phyloP scores from a whole-genome alignment of 208 protist genomes.

The Trypanosoma platydactyli region DNA sequence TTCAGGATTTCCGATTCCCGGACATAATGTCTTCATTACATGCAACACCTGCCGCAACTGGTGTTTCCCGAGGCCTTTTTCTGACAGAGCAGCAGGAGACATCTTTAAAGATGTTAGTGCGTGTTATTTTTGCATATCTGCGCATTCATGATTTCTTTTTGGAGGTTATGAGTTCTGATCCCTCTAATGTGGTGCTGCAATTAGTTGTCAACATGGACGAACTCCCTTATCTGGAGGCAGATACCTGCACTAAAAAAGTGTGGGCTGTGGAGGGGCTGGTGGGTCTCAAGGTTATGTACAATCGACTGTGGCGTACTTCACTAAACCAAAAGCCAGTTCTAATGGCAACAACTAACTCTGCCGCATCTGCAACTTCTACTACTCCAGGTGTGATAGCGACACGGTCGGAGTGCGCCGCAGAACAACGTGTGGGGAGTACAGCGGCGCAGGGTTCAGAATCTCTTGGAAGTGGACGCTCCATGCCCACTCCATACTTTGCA shows the following conservation, averaged over 20 bases:
- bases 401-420: neutral
- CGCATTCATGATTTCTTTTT: constrained; percentile 33
- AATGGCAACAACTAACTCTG: neutral
- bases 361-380: too few species aligned
- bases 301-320: constrained; percentile 21
- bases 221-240: constrained; percentile 21
- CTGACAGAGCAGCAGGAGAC: constrained; percentile 11
- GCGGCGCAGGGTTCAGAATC: constrained; percentile 10
- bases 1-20: constrained; percentile 21
- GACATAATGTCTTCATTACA: neutral
- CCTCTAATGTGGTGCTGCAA: neutral
- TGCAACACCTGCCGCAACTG: neutral
- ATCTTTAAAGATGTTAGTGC: constrained; percentile 22
- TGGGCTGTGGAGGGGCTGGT: constrained; percentile 30
- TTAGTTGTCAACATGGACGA: constrained; percentile 16
- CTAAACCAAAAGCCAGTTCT: neutral
- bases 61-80: neutral
- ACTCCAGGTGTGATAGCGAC: too few species aligned
- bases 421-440: neutral
- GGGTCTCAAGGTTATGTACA: constrained; percentile 20
- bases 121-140: constrained; percentile 35
- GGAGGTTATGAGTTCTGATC: constrained; percentile 13
- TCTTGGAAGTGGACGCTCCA: constrained; percentile 15
- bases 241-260: constrained; percentile 13
- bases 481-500: constrained; percentile 29